Evolutionary conservation across 2,329 filamentous ascomycete species (phyloP).

Genomic region (Neopestalotiopsis sp.): DNA sequence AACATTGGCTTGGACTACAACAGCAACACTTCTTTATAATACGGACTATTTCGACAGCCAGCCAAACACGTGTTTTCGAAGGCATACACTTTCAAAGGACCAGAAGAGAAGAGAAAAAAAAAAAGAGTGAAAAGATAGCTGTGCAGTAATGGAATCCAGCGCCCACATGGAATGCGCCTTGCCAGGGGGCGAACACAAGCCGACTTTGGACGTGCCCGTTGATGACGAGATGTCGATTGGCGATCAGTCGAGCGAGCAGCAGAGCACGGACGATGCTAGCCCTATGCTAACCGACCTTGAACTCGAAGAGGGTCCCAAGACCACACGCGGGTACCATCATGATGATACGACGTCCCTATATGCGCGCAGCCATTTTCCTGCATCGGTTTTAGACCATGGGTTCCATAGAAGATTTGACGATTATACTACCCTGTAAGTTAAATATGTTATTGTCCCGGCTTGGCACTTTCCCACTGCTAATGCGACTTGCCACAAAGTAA

Average conservation of each 20-base stretch:
- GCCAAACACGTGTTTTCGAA: background rate
- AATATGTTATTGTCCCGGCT: background rate
- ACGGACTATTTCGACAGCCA: background rate
- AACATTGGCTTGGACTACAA: background rate
- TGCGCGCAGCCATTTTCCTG: slow-evolving; percentile 46
- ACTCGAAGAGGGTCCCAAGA: slow-evolving; percentile 27
- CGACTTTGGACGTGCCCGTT: slow-evolving; percentile 28
- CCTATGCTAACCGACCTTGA: slow-evolving; percentile 20
- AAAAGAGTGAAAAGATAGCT: background rate
- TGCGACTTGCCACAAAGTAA: slow-evolving; percentile 25
- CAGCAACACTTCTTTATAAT: background rate
- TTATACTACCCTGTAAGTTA: slow-evolving; percentile 46
- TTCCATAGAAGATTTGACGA: slow-evolving; percentile 42
- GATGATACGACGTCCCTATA: slow-evolving; percentile 51
- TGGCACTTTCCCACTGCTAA: background rate
- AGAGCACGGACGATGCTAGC: slow-evolving; percentile 34
- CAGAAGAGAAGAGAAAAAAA: background rate
- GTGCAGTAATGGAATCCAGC: background rate
- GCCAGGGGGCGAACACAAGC: background rate
- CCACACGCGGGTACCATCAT: slow-evolving; percentile 19
- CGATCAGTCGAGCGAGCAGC: slow-evolving; percentile 22
- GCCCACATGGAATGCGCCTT: background rate
- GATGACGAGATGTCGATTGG: slow-evolving; percentile 37
- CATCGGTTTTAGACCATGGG: slow-evolving; percentile 40
- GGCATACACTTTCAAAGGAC: no score